Base-by-base conservation (phyloP, 73 alveolate genomes). In the Durusdinium trenchii region DNA sequence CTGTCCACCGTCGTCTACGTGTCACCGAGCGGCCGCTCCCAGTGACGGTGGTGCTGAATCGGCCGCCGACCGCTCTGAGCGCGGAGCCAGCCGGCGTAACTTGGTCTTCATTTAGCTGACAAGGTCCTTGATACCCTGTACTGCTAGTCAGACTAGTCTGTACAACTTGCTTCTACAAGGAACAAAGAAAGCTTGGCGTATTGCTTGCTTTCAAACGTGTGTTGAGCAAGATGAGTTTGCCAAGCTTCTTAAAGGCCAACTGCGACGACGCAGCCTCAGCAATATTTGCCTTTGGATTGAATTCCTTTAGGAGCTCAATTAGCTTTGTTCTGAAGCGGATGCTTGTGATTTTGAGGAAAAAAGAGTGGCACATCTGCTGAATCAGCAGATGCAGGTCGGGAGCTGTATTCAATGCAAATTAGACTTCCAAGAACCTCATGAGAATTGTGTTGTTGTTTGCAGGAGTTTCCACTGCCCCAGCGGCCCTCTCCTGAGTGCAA, bases 11-110 rank as follows among this genome's bases (percentile, higher is more conserved):
- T n/a, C n/a, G n/a, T n/a, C n/a, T n/a, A n/a, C n/a, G n/a, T n/a
- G n/a, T n/a, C n/a, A n/a, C n/a, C n/a, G n/a, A n/a, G n/a, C n/a
- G n/a, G n/a, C n/a, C n/a, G n/a, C n/a, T n/a, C n/a, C n/a, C 95
- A 86, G 95, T 86, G 95, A 86, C 42, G 95, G 95, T 57, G 96
- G 96, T 16, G 82, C 96, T 64, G n/a, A n/a, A n/a, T 89, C 96
- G 14, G 96, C 96, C 6, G 96, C 96, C 64, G 96, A 89, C 54
- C 96, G 85, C 71, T 89, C 96, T 2, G 96, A 89, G 82, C 96
- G 86, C 2, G 86, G 86, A 23, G 85, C 96, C 85, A 89, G 96
- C 96, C 67, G 96, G 40, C 96, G 96, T 36, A 30, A 28, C 50
- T n/a, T n/a, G n/a, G n/a, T n/a, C 54, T 76, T 6, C 32, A 10